phyloP scores from a whole-genome alignment of 2,329 filamentous ascomycete species.

The Trichoderma sp. region DNA sequence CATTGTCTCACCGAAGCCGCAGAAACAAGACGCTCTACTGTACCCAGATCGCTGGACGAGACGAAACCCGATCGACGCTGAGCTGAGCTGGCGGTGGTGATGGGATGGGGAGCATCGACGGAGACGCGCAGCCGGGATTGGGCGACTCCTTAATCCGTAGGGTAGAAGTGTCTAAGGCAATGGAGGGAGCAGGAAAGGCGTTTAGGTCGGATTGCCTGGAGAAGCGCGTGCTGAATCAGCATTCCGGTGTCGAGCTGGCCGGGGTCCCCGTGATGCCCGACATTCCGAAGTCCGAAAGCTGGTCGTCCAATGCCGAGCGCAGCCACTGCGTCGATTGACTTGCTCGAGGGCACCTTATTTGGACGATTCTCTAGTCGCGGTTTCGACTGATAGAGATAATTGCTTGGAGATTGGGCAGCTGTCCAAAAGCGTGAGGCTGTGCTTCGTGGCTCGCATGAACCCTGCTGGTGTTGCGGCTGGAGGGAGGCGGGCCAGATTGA shows the following conservation, averaged over 20 bases:
- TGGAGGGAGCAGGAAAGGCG: too few species aligned
- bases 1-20: conserved; percentile 12
- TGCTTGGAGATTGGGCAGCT: not conserved
- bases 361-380: too few species aligned
- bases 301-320: conserved; percentile 2
- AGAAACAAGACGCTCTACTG: not conserved
- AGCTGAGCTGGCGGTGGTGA: not conserved
- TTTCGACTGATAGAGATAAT: too few species aligned
- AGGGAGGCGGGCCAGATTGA: not conserved
- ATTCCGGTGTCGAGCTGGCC: not conserved
- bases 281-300: conserved; percentile 13
- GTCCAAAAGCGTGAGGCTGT: not conserved
- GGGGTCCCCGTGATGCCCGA: not conserved
- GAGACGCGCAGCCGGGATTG: conserved; percentile 22
- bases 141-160: conserved; percentile 15
- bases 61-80: conserved; percentile 21
- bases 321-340: not conserved
- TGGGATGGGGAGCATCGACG: conserved; percentile 10
- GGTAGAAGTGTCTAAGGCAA: not conserved
- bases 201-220: too few species aligned
- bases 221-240: conserved; percentile 13
- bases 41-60: not conserved
- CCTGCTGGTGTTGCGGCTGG: not conserved
- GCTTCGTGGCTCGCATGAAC: not conserved
- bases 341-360: too few species aligned